Conservation (phyloP, 768 basidiomycete genomes). For the Infundibulicybe gibba region DNA sequence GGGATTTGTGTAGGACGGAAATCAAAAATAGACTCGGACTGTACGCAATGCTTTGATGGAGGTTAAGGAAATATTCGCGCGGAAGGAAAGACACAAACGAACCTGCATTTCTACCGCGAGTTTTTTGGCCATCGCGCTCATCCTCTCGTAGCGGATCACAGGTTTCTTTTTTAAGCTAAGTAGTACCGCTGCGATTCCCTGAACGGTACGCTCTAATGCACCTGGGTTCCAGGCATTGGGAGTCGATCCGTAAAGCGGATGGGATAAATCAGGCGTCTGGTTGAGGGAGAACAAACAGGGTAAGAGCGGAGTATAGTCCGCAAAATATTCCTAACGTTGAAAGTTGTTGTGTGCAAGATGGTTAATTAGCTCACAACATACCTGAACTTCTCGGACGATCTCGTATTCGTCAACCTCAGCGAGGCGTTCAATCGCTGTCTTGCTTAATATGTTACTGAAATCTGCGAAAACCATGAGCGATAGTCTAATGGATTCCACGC, state of each 20-base stretch:
- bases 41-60: constrained; percentile 63
- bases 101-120: constrained; percentile 86
- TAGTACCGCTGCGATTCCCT: constrained; percentile 80
- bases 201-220: constrained; percentile 75
- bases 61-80: neutral
- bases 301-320: constrained; percentile 88
- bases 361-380: constrained; percentile 26
- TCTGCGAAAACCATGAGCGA: constrained; percentile 45
- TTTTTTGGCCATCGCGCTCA: constrained; percentile 90
- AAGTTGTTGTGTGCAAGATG: constrained; percentile 2
- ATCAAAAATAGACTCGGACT: constrained; percentile 85
- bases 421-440: constrained; percentile 85
- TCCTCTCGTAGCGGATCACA: constrained; percentile 88
- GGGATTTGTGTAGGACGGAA: constrained; percentile 87
- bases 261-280: constrained; percentile 57
- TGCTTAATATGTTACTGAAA: constrained; percentile 92
- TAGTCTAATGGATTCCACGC: constrained; percentile 10
- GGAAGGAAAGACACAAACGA: constrained; percentile 9
- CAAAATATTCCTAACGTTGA: constrained; percentile 86
- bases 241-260: constrained; percentile 69
- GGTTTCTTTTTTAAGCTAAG: constrained; percentile 97
- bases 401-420: constrained; percentile 96
- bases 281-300: constrained; percentile 88
- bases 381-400: constrained; percentile 96
- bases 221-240: constrained; percentile 70